Evolutionary conservation across 108 stramenopile genomes (phyloP), one percentile per base, ranked within the genome.

Genomic region (Chaetoceros muelleri): DNA sequence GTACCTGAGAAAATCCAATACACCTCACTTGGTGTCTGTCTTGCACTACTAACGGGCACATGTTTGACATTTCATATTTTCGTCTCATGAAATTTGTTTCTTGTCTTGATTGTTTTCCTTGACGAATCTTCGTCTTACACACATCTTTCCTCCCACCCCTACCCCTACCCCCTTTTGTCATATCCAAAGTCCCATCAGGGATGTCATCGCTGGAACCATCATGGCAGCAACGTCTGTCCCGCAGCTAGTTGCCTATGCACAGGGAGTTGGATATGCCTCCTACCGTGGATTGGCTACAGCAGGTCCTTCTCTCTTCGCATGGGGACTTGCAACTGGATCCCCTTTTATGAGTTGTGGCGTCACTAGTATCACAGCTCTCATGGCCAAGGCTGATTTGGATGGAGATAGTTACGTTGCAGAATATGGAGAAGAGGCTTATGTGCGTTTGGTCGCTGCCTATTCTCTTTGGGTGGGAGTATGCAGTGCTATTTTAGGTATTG

Each of bases 171-270:
- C n/a, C n/a, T n/a, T n/a, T n/a, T n/a, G n/a, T n/a, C n/a, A n/a
- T n/a, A n/a, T n/a, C n/a, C n/a, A n/a, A n/a, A 79, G 74, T 52
- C 81, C 87, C 8, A 24, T 90, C 25, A 65, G 82, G 21, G 88
- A 90, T 71, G 46, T 82, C 24, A 46, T 90, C 18, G 80, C 83
- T 31, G 88, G 88, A 8, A 65, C 71, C 58, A 82, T 85, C 27
- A 85, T 90, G 84, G 88, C 88, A 2, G 84, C 80, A 48, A 90
- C 88, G 16, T 85, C 84, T 46, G 80, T 90, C 1, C 88, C 88
- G 0, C 88, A 90, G 58, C 60, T 85, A n/a, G 81, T 90, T 53
- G 84, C 84, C 30, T 90, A 90, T 57, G 88, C 88, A 21, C 84
- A 90, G 61, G 74, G 78, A 3, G 78, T 74, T 2, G 84, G 84